A percentile compares a stretch with the other conserved stretches of the same genome.
phyloP scores from a whole-genome alignment of 148 eudicot genomes.

The Polygonum aviculare region DNA sequence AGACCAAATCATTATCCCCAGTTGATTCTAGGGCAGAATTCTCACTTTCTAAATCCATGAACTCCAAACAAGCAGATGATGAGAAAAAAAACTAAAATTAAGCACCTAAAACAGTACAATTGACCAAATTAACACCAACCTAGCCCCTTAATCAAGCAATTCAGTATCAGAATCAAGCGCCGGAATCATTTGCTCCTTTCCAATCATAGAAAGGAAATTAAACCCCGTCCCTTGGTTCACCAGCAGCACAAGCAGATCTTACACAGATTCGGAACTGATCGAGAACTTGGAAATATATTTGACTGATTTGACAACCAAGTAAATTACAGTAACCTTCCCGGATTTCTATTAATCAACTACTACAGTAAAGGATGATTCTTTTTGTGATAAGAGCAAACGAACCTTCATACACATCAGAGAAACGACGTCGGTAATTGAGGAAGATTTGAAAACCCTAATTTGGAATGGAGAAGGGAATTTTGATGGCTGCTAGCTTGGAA shows the following conservation, averaged over 20 bases:
- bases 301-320: background rate
- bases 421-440: background rate
- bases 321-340: background rate
- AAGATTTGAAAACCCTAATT: background rate
- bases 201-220: background rate
- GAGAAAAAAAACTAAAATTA: background rate
- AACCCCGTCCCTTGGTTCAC: background rate
- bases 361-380: background rate
- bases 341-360: background rate
- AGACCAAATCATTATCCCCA: conserved; percentile 25
- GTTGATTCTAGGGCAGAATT: conserved; percentile 22
- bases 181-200: background rate
- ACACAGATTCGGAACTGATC: background rate
- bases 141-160: background rate
- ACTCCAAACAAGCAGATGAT: background rate
- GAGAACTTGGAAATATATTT: background rate
- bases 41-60: conserved; percentile 35
- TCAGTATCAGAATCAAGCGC: background rate
- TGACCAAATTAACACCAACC: background rate
- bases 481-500: background rate
- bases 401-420: background rate
- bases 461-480: background rate
- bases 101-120: background rate
- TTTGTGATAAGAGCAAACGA: background rate
- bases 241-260: background rate